A percentile compares a stretch with the other conserved stretches of the same genome.
Evolutionary conservation across 192 early-diverging fungal species (phyloP).

Genomic region (Umbelopsis ramanniana): DNA sequence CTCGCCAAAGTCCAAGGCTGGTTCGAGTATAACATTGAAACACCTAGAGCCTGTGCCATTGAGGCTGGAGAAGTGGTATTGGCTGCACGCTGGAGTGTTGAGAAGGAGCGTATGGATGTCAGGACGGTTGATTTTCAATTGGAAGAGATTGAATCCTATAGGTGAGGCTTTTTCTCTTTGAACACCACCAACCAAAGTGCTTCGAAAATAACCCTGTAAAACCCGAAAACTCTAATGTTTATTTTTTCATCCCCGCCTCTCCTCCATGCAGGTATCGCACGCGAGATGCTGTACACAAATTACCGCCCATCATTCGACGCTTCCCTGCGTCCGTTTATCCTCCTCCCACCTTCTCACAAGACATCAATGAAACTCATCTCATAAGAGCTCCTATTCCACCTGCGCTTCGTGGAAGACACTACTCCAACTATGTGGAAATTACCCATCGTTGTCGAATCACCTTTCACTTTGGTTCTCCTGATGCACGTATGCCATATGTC

Average conservation of each 20-base stretch:
- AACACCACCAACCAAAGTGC: neutral
- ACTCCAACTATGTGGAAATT: constrained; percentile 38
- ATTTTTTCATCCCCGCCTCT: neutral
- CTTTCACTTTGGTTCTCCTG: constrained; percentile 31
- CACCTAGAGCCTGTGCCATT: constrained; percentile 39
- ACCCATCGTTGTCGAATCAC: constrained; percentile 29
- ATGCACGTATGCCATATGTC: neutral
- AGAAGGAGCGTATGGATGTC: constrained; percentile 42
- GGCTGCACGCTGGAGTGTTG: constrained; percentile 42
- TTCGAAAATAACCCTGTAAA: too few relatives aligned
- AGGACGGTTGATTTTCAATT: constrained; percentile 32
- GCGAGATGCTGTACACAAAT: constrained; percentile 25
- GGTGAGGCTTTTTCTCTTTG: constrained; percentile 27
- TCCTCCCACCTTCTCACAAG: constrained; percentile 28
- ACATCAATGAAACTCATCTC: constrained; percentile 39
- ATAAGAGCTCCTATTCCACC: constrained; percentile 36
- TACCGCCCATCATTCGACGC: constrained; percentile 30
- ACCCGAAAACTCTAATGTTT: neutral
- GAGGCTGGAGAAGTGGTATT: constrained; percentile 40
- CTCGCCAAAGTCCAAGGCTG: constrained; percentile 34
- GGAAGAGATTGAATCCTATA: constrained; percentile 37
- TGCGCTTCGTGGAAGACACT: constrained; percentile 29
- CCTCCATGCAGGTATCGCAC: neutral
- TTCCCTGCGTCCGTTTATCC: constrained; percentile 33
- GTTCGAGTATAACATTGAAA: constrained; percentile 42